Evolutionary conservation across 495 filamentous ascomycete genomes (phyloP).

Genomic region (Hypoxylon fragiforme): DNA sequence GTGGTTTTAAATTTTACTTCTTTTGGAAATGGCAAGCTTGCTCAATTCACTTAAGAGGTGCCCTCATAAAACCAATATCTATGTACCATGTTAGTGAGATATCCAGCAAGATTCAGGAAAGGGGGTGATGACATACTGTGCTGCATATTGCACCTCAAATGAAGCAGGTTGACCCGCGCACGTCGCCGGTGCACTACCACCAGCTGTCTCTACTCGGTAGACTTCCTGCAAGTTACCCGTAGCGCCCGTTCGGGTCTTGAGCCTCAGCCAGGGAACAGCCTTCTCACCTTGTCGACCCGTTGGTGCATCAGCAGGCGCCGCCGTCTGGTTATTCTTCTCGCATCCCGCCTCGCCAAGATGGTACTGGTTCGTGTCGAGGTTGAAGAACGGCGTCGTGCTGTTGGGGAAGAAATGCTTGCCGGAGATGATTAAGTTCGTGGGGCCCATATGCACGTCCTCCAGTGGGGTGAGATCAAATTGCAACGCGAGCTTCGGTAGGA

Average conservation of each 20-base stretch:
- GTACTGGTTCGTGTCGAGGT: slow-evolving; percentile 58
- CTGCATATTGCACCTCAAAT: slow-evolving; percentile 79
- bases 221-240: slow-evolving; percentile 69
- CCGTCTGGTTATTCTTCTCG: slow-evolving; percentile 55
- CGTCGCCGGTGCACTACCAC: slow-evolving; percentile 73
- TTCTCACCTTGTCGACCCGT: slow-evolving; percentile 54
- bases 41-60: slow-evolving; percentile 8
- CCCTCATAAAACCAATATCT: slow-evolving; percentile 37
- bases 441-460: slow-evolving; percentile 43
- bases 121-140: slow-evolving; percentile 63
- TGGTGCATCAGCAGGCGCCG: slow-evolving; percentile 62
- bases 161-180: slow-evolving; percentile 64
- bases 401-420: slow-evolving; percentile 82
- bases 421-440: slow-evolving; percentile 61
- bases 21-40: slow-evolving; percentile 4
- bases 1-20: slow-evolving; percentile 21
- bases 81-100: slow-evolving; percentile 12
- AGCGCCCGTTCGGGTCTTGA: slow-evolving; percentile 55
- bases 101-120: neutral
- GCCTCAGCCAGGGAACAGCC: slow-evolving; percentile 75
- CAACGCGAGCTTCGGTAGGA: slow-evolving; percentile 59
- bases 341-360: slow-evolving; percentile 65
- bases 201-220: slow-evolving; percentile 85
- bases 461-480: slow-evolving; percentile 52
- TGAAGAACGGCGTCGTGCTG: slow-evolving; percentile 74